Conservation (phyloP, 2,329 filamentous ascomycete genomes). For the Xylariomycetidae sp. region DNA sequence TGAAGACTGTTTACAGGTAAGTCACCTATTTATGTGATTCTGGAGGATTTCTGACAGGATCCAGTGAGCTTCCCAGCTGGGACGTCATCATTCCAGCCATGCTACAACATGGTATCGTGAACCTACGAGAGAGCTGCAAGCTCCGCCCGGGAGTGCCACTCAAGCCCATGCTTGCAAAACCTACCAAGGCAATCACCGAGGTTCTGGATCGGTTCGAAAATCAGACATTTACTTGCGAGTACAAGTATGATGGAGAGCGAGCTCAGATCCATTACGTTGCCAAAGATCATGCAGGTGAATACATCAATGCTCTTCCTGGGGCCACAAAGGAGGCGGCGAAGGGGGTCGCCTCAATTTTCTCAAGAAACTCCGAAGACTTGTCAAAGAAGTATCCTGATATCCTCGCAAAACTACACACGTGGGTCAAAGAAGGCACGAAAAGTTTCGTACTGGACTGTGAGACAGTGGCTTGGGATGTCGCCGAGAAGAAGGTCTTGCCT, state of each 20-base stretch:
- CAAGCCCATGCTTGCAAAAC: constrained; percentile 98
- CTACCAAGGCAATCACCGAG: constrained; percentile 96
- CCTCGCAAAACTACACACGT: constrained; percentile 76
- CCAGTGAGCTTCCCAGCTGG: constrained; percentile 90
- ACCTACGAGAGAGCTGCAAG: constrained; percentile 80
- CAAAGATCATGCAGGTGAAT: constrained; percentile 67
- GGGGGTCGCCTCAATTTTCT: constrained; percentile 90
- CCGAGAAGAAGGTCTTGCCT: constrained; percentile 89
- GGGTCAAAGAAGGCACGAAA: constrained; percentile 85
- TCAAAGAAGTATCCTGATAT: constrained; percentile 98
- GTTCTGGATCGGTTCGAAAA: constrained; percentile 94
- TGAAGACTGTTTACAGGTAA: constrained; percentile 88
- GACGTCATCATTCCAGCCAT: constrained; percentile 91
- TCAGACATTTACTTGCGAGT: constrained; percentile 95
- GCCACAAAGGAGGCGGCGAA: constrained; percentile 62
- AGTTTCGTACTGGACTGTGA: constrained; percentile 99
- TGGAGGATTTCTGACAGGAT: constrained; percentile 2
- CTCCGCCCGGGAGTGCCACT: constrained; percentile 88
- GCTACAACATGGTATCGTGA: constrained; percentile 78
- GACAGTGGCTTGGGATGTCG: constrained; percentile 93
- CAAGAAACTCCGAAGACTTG: constrained; percentile 91
- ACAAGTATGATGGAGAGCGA: constrained; percentile 96
- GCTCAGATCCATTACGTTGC: constrained; percentile 98
- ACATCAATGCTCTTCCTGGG: constrained; percentile 55
- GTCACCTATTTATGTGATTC: constrained; percentile 9